A percentile compares a stretch with the other conserved stretches of the same genome.
Conservation (phyloP, 441 rosid genomes). For the Eutrema salsugineum region DNA sequence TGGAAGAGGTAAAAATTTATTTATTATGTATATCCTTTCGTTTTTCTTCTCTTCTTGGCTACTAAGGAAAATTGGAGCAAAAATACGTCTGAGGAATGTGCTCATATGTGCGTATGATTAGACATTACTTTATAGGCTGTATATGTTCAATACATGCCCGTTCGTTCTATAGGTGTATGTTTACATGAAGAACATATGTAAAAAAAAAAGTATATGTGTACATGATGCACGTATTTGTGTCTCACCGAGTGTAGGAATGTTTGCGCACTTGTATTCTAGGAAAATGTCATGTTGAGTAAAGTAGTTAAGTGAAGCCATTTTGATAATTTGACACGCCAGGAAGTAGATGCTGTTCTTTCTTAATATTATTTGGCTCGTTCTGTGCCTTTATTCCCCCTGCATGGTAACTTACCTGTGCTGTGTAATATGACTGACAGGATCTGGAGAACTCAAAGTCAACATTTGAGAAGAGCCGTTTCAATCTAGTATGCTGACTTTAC, state of each 20-base stretch:
- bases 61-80: neutral
- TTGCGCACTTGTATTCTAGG: neutral
- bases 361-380: neutral
- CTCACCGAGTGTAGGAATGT: neutral
- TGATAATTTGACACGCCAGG: neutral
- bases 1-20: constrained; percentile 71
- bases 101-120: neutral
- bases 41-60: neutral
- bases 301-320: neutral
- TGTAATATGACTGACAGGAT: constrained; percentile 50
- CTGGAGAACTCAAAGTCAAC: constrained; percentile 84
- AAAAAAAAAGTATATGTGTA: neutral
- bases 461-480: constrained; percentile 90
- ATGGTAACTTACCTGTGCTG: constrained; percentile 10
- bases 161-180: neutral
- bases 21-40: neutral
- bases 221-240: neutral
- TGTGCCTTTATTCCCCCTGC: neutral
- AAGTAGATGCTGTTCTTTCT: neutral
- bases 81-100: neutral
- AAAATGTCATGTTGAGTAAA: neutral
- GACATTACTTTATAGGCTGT: neutral
- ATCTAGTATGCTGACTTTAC: constrained; percentile 59
- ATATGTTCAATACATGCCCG: neutral
- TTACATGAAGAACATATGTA: neutral